A percentile compares a stretch with the other conserved stretches of the same genome.
Conservation (phyloP, 1,139 yeast genomes). For the Geotrichum reessii region DNA sequence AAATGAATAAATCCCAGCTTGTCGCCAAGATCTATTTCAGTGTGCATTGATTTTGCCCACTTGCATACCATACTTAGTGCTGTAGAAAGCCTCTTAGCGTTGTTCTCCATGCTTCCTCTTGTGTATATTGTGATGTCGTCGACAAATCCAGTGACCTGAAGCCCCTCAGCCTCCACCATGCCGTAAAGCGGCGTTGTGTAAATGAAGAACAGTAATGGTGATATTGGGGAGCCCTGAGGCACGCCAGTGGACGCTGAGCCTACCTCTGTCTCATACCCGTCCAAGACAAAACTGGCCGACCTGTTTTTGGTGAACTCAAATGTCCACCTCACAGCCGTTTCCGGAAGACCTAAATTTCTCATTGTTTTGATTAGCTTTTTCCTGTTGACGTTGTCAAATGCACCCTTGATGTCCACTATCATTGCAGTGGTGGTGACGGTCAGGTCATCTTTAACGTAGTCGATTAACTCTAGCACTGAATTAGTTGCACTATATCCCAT, state of each 20-base stretch:
- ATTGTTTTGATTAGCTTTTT: conserved; percentile 11
- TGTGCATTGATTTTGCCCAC: too few relatives aligned
- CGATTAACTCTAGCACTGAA: conserved; percentile 13
- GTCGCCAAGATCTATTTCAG: too few relatives aligned
- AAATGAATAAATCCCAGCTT: too few relatives aligned
- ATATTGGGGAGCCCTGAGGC: conserved; percentile 24
- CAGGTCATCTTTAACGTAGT: background rate
- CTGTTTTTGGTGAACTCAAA: background rate
- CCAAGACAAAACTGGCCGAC: background rate
- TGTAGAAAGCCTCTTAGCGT: too few relatives aligned
- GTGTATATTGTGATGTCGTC: too few relatives aligned
- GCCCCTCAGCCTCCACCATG: too few relatives aligned
- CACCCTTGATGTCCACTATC: conserved; percentile 21
- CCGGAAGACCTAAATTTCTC: background rate
- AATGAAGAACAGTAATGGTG: conserved; percentile 21
- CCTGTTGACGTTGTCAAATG: conserved; percentile 21
- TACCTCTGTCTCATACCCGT: background rate
- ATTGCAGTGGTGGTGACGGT: conserved; percentile 5
- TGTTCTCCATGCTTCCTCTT: too few relatives aligned
- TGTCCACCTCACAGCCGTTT: background rate
- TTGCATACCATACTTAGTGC: too few relatives aligned
- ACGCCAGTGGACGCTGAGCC: conserved; percentile 15
- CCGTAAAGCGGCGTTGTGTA: too few relatives aligned
- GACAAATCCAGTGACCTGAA: too few relatives aligned
- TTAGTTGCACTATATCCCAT: conserved; percentile 18